These are phyloP conservation scores for Ceratocystis smalleyi DNA, from an alignment of 2,329 filamentous ascomycete species.

Conservation along the genomic window DNA sequence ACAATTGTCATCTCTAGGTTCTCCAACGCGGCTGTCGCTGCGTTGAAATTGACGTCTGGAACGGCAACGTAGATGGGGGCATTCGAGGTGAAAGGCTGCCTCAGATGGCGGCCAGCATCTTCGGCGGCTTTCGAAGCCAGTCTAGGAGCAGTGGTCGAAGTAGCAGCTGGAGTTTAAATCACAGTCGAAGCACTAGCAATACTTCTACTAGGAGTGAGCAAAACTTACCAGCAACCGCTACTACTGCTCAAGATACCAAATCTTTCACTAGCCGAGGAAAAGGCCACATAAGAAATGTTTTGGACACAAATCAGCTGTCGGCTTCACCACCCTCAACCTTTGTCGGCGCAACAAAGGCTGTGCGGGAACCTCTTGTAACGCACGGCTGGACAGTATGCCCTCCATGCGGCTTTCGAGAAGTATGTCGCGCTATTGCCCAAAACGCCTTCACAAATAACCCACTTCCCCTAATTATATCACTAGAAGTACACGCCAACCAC, in stretches of 20 bases:
- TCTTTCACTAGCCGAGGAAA: background rate
- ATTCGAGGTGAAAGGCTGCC: conserved; percentile 34
- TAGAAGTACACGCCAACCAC: conserved; percentile 73
- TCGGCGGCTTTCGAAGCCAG: conserved; percentile 25
- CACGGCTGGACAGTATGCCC: conserved; percentile 74
- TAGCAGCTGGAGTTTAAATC: background rate
- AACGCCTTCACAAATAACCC: conserved; percentile 60
- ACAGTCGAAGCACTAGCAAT: conserved; percentile 1
- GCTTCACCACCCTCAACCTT: background rate
- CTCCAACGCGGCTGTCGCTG: conserved; percentile 68
- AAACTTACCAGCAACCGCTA: background rate
- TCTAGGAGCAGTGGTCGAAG: conserved; percentile 8
- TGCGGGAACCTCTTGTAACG: conserved; percentile 58
- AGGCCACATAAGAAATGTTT: background rate
- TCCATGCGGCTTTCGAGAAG: conserved; percentile 72
- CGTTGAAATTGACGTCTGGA: conserved; percentile 92
- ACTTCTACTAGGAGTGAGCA: background rate
- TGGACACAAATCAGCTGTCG: background rate
- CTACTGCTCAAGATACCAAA: background rate
- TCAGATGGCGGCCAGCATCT: conserved; percentile 30
- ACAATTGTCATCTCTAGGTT: conserved; percentile 31
- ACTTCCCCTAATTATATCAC: conserved; percentile 75
- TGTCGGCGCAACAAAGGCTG: background rate
- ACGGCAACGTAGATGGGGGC: conserved; percentile 43
- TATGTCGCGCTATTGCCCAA: conserved; percentile 65